A percentile compares a stretch with the other conserved stretches of the same genome.
Evolutionary conservation across 768 basidiomycete genomes (phyloP).

Genomic region (Amylocystis lapponica): DNA sequence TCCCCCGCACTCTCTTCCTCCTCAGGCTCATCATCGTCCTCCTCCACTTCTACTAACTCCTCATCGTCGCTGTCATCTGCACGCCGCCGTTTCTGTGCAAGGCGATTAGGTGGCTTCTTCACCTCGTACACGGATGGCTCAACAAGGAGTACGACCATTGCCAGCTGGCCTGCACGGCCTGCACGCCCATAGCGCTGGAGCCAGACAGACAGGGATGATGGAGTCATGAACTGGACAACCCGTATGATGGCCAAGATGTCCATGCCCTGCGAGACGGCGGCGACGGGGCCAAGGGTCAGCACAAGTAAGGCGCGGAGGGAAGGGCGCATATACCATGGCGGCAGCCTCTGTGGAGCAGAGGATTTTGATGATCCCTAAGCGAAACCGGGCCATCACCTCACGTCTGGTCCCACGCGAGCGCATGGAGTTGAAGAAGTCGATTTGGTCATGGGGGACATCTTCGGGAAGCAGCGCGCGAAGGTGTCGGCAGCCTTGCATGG

Average conservation of each 20-base stretch:
- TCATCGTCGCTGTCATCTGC: background rate
- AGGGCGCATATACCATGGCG: background rate
- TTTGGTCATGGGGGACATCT: background rate
- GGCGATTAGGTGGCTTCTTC: background rate
- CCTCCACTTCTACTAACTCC: background rate
- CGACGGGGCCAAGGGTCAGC: too few relatives aligned
- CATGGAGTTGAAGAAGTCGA: background rate
- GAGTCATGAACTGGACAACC: slow-evolving; percentile 31
- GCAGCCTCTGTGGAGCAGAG: background rate
- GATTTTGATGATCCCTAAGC: background rate
- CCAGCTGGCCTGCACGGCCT: background rate
- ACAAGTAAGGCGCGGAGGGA: too few relatives aligned
- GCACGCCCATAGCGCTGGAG: slow-evolving; percentile 21
- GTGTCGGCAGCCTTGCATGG: background rate
- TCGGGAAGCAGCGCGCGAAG: background rate
- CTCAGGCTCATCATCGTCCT: background rate
- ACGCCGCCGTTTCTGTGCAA: background rate
- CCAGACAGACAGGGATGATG: slow-evolving; percentile 27
- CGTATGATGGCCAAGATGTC: slow-evolving; percentile 30
- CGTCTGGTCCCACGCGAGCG: background rate
- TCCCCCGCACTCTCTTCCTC: background rate
- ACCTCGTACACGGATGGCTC: background rate
- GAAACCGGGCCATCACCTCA: background rate
- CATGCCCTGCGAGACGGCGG: background rate
- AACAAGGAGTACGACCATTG: slow-evolving; percentile 1